These are phyloP conservation scores for Eimeria acervulina DNA, from an alignment of 169 alveolate species.

Conservation along the genomic window DNA sequence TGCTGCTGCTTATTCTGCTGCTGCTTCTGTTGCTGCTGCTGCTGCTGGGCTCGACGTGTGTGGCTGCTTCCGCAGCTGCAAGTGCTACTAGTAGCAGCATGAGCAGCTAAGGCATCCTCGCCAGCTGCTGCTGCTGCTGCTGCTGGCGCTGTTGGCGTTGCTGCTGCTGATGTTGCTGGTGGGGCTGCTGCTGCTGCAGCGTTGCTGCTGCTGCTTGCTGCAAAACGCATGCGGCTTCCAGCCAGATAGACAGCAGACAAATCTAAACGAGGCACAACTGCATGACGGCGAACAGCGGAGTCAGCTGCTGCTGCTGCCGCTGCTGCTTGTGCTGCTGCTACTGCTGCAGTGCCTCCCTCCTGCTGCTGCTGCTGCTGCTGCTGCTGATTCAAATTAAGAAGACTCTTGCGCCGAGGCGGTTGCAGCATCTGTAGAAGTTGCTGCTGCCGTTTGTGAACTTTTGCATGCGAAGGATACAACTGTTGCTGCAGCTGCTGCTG, in stretches of 20 bases:
- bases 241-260: background rate
- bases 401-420: background rate
- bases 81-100: slow-evolving; percentile 8
- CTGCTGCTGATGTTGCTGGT: background rate
- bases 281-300: background rate
- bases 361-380: slow-evolving; percentile 44
- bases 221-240: background rate
- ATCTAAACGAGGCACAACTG: slow-evolving; percentile 25
- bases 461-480: background rate
- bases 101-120: background rate
- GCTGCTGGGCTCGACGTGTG: slow-evolving; percentile 24
- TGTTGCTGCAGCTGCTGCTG: too few relatives aligned
- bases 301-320: background rate
- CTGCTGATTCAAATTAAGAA: too few relatives aligned
- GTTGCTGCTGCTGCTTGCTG: background rate
- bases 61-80: slow-evolving; percentile 38
- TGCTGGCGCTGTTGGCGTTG: slow-evolving; percentile 26
- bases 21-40: slow-evolving; percentile 38
- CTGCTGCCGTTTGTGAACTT: background rate
- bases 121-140: slow-evolving; percentile 42
- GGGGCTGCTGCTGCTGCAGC: too few relatives aligned
- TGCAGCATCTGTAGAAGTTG: background rate
- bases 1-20: slow-evolving; percentile 1
- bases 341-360: too few relatives aligned
- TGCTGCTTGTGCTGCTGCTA: slow-evolving; percentile 36